These are phyloP conservation scores for Colletotrichum euphorbiae DNA, from an alignment of 2,329 filamentous ascomycete species.

Conservation along the genomic window DNA sequence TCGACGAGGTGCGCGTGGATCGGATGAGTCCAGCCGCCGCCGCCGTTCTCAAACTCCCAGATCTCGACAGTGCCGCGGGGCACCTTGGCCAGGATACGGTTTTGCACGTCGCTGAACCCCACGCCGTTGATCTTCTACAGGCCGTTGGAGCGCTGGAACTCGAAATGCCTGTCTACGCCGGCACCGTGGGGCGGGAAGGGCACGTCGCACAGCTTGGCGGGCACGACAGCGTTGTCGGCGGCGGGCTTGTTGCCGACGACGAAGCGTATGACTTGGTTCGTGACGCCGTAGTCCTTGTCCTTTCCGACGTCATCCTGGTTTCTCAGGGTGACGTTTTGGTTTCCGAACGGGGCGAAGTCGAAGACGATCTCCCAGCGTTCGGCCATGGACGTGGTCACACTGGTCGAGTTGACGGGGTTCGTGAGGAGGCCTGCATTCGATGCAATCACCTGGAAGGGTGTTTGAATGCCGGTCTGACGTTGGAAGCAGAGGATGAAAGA, in stretches of 20 bases:
- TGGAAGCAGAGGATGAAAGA: constrained; percentile 62
- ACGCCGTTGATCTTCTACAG: constrained; percentile 65
- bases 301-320: constrained; percentile 51
- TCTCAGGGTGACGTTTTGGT: constrained; percentile 58
- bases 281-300: constrained; percentile 63
- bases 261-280: constrained; percentile 65
- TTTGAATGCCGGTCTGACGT: constrained; percentile 45
- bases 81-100: constrained; percentile 62
- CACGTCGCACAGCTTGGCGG: constrained; percentile 50
- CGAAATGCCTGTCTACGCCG: constrained; percentile 57
- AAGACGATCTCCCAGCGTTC: constrained; percentile 70
- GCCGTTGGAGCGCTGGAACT: constrained; percentile 57
- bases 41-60: constrained; percentile 62
- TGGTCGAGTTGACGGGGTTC: constrained; percentile 54
- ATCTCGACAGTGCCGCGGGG: constrained; percentile 59
- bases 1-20: constrained; percentile 70
- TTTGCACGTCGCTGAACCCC: constrained; percentile 57
- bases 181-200: constrained; percentile 51
- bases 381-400: constrained; percentile 63
- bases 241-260: constrained; percentile 53
- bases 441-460: constrained; percentile 65
- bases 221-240: constrained; percentile 51
- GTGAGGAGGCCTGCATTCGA: constrained; percentile 65
- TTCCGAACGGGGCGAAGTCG: constrained; percentile 62
- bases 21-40: constrained; percentile 64